Base-by-base conservation (phyloP, 441 rosid genomes). In the Erodium texanum region DNA sequence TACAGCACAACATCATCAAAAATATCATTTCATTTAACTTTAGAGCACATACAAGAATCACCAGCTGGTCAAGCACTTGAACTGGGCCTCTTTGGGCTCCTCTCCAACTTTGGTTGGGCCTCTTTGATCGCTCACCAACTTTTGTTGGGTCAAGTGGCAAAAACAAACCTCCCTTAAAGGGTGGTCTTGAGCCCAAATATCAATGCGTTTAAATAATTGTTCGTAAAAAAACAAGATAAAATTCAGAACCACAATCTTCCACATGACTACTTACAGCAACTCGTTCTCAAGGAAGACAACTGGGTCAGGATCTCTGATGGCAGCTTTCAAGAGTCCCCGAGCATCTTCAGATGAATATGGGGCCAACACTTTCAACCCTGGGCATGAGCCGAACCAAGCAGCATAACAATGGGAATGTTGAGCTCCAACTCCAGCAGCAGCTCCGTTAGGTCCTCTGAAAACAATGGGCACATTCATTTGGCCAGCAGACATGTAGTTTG, bases 251-350 rank as follows among this genome's bases (percentile, higher is more conserved):
- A 20, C 27, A 22, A 58, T 16, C 61, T 69, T 63, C 22, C 52
- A 59, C 52, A 14, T 34, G 62, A 76, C 74, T 69, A 78, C 96
- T 78, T 76, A 93, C 98, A 90, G 73, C 71, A 90, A 32, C 36
- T 32, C 36, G 36, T 32, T 32, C 36, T 32, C 36, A 70, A 90
- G 97, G 86, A 93, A 86, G 73, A 90, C 93, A 68, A 93, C 97
- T 70, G 97, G 99, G 79, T 89, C 98, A 48, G 97, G 98, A 81
- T 93, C 98, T 73, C 97, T 87, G 75, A 90, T 90, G 63, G 98
- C 98, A 69, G 98, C 97, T 83, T 90, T 90, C 64, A 93, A 78
- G 71, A 90, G 90, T 65, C 99, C 98, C 48, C 96, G 92, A 52
- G 95, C 92, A 82, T 90, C 97, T 82, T 90, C 98, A 5, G 97